Evolutionary conservation across 768 basidiomycete species (phyloP).

Genomic region (Termitomyces sp.): DNA sequence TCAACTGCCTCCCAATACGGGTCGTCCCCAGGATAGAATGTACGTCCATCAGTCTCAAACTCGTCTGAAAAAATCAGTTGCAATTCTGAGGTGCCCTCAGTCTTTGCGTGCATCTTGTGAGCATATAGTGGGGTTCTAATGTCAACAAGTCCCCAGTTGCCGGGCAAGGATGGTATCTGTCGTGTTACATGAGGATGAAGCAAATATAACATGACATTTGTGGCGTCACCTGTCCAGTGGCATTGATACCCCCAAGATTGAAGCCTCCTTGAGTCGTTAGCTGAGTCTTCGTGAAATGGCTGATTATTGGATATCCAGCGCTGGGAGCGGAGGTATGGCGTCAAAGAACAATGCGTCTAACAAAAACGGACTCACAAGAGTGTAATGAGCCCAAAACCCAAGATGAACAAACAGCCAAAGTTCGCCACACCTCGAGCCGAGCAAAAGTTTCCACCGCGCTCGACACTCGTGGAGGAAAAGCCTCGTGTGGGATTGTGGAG

Average conservation of each 20-base stretch:
- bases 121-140: conserved; percentile 48
- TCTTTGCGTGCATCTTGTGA: conserved; percentile 51
- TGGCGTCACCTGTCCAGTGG: conserved; percentile 46
- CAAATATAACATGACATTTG: conserved; percentile 11
- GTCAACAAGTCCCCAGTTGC: conserved; percentile 53
- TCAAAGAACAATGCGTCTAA: not conserved
- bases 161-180: conserved; percentile 54
- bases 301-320: conserved; percentile 32
- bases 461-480: conserved; percentile 15
- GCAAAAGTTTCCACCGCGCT: conserved; percentile 27
- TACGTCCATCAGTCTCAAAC: conserved; percentile 65
- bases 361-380: conserved; percentile 51
- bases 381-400: conserved; percentile 40
- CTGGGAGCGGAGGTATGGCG: conserved; percentile 14
- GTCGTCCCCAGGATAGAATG: conserved; percentile 80
- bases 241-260: conserved; percentile 52
- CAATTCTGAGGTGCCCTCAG: conserved; percentile 42
- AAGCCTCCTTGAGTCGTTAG: conserved; percentile 25
- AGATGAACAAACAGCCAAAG: conserved; percentile 50
- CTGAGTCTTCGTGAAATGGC: conserved; percentile 20
- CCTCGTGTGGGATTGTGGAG: conserved; percentile 51
- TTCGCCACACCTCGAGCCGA: conserved; percentile 55
- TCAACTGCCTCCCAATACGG: conserved; percentile 83
- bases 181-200: not conserved
- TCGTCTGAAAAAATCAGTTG: conserved; percentile 75